A percentile compares a stretch with the other conserved stretches of the same genome.
Evolutionary conservation across 257 asterid genomes (phyloP).

Genomic region (Capsicum chinense): DNA sequence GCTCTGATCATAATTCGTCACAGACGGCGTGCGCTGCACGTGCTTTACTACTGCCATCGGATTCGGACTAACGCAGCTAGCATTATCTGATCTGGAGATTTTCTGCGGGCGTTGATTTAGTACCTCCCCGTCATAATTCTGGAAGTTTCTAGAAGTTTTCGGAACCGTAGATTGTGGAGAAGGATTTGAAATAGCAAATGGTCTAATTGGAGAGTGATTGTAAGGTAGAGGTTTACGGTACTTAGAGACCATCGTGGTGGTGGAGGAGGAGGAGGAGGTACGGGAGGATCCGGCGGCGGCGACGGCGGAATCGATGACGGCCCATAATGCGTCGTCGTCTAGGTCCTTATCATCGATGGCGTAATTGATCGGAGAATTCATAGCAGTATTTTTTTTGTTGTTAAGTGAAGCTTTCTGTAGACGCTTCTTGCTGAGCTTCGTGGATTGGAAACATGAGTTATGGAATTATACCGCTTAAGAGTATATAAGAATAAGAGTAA

Average conservation of each 20-base stretch:
- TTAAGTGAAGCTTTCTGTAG: not conserved
- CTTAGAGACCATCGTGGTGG: constrained; percentile 37
- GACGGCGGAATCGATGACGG: constrained; percentile 92
- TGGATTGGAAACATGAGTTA: not conserved
- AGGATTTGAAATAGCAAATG: constrained; percentile 49
- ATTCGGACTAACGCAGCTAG: constrained; percentile 45
- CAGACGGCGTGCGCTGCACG: constrained; percentile 51
- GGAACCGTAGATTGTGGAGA: constrained; percentile 55
- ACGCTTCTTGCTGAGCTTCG: not conserved
- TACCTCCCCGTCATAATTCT: constrained; percentile 60
- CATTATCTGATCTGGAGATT: constrained; percentile 39
- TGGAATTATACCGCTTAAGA: no score
- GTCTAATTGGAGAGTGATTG: constrained; percentile 66
- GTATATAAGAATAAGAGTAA: no score
- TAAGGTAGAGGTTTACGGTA: constrained; percentile 43
- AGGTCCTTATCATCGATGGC: constrained; percentile 74
- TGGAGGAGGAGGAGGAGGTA: constrained; percentile 43
- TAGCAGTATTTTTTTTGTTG: not conserved
- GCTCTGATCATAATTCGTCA: constrained; percentile 34
- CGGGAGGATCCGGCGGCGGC: constrained; percentile 58
- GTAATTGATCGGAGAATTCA: constrained; percentile 53
- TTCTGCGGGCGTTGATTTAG: constrained; percentile 64
- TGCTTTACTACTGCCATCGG: constrained; percentile 73
- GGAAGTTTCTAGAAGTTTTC: constrained; percentile 38
- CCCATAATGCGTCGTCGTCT: constrained; percentile 97